These are phyloP conservation scores for Saccharomyces pastorianus DNA, from an alignment of 1,139 yeast genomes.

Conservation along the genomic window DNA sequence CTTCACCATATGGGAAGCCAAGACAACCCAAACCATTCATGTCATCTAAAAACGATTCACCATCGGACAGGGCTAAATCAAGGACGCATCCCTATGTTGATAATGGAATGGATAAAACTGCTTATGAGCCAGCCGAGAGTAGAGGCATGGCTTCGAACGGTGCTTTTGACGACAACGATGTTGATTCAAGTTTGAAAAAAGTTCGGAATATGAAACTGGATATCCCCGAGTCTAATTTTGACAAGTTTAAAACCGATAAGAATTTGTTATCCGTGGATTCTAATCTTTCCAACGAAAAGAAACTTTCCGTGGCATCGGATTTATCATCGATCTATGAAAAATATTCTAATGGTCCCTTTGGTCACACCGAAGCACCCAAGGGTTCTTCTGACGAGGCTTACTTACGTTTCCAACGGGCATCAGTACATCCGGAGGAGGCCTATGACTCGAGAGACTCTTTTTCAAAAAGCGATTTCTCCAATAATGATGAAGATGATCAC, in stretches of 20 bases:
- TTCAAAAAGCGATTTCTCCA: neutral
- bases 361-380: neutral
- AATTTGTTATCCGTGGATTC: neutral
- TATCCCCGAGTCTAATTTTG: conserved; percentile 1
- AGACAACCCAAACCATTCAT: neutral
- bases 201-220: neutral
- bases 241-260: neutral
- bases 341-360: conserved; percentile 2
- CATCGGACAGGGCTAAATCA: neutral
- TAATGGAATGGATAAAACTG: neutral
- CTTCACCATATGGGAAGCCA: neutral
- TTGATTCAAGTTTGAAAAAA: neutral
- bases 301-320: conserved; percentile 3
- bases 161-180: no score
- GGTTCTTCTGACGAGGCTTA: neutral
- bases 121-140: neutral
- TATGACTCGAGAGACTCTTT: neutral
- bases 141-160: neutral
- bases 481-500: neutral
- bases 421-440: neutral
- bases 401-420: neutral
- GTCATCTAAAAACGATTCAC: neutral
- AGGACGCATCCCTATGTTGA: neutral
- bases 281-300: neutral
- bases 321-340: conserved; percentile 3